Evolutionary conservation across 257 asterid species (phyloP), one percentile per base, ranked within the genome.

Genomic region (Forsythia suspensa): DNA sequence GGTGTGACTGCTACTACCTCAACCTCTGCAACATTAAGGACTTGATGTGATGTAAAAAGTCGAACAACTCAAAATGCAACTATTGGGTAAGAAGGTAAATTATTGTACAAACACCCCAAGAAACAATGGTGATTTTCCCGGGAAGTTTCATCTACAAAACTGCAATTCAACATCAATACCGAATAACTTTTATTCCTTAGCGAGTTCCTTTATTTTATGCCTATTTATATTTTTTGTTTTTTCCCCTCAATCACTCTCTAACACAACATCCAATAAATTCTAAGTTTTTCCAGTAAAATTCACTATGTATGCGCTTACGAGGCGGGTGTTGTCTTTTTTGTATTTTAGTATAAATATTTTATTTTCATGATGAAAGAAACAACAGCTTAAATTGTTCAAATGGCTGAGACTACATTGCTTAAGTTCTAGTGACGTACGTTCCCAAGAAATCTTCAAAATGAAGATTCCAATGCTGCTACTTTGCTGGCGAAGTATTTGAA

Each of bases 71-170:
- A 46, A 91, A 95, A 80, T 95, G 99, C 82, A 95, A 79, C 79
- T 95, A 98, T 80, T 93, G 99, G 63, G 98, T 98, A 21, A 95
- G 97, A 83, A 95, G 86, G 87, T 95, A 95, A 82, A 95, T 89
- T 69, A 95, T 88, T 8, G 99, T 95, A 77, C 99, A 95, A 80
- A 97, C 99, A 74, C 98, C 98, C 99, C 99, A 95, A 73, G 98
- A 93, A 78, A 95, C 85, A 21, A 92, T 90, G 95, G 80, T 88
- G 12, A 72, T 71, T 77, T 78, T 70, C 51, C 59, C 85, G 0
- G 87, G 86, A 39, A 91, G 77, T 81, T 83, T 86, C 75, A 65
- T 90, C 61, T 65, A 72, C 43, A 85, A 70, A 82, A 74, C 88
- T 67, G 86, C 92, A 69, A 63, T 69, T 70, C 85, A 82, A 70